phyloP scores from a whole-genome alignment of 192 early-diverging fungal genomes.

The Dimargaris cristalligena region DNA sequence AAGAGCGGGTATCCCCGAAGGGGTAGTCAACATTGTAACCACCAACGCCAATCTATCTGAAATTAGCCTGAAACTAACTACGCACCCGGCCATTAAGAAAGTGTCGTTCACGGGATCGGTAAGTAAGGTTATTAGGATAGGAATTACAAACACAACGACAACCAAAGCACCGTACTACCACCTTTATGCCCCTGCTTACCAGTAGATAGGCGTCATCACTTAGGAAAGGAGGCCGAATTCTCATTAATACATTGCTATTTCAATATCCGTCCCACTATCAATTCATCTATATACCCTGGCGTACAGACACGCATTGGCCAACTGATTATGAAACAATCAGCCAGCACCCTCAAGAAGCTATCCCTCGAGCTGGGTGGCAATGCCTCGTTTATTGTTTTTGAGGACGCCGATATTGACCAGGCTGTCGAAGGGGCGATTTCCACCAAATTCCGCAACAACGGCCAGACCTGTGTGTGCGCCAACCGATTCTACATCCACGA shows the following conservation, averaged over 20 bases:
- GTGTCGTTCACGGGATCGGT: slow-evolving; percentile 68
- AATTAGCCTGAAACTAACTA: slow-evolving; percentile 40
- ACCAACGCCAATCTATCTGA: slow-evolving; percentile 27
- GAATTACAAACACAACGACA: too few relatives aligned
- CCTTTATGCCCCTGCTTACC: too few relatives aligned
- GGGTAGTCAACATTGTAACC: slow-evolving; percentile 52
- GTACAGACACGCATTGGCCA: slow-evolving; percentile 44
- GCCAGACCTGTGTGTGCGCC: slow-evolving; percentile 67
- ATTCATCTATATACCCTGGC: slow-evolving; percentile 9
- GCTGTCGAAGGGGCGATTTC: slow-evolving; percentile 47
- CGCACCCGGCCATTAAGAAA: slow-evolving; percentile 41
- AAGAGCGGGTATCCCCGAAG: slow-evolving; percentile 43
- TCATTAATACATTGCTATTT: too few relatives aligned
- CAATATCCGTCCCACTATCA: too few relatives aligned
- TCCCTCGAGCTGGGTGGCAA: slow-evolving; percentile 78
- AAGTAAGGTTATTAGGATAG: too few relatives aligned
- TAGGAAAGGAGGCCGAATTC: too few relatives aligned
- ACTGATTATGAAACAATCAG: slow-evolving; percentile 38
- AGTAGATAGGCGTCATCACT: too few relatives aligned
- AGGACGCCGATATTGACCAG: slow-evolving; percentile 53
- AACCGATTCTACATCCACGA: slow-evolving; percentile 64
- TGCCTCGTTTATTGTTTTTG: slow-evolving; percentile 62
- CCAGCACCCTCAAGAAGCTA: slow-evolving; percentile 52
- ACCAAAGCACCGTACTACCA: too few relatives aligned
- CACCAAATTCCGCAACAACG: slow-evolving; percentile 52